Evolutionary conservation across 2,329 filamentous ascomycete species (phyloP), one percentile per base, ranked within the genome.

Genomic region (Ophiostoma fasciatum): DNA sequence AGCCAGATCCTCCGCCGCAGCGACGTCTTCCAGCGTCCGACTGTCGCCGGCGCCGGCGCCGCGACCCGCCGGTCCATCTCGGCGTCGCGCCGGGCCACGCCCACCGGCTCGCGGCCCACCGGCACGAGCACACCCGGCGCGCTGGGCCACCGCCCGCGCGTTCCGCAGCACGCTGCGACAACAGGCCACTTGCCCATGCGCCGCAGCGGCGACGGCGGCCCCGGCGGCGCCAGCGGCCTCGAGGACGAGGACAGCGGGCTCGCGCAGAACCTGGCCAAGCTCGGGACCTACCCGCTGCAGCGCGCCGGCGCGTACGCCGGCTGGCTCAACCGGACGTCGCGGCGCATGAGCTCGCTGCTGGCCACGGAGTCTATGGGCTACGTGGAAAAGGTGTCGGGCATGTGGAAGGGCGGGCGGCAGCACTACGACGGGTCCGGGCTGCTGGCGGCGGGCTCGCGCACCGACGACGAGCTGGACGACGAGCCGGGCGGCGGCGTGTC

Each of bases 291-390:
- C 51, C 84, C 85, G 1, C 60, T 94, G 4, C 83, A 92, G 55
- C 75, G 82, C 41, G 88, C 85, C 1, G 81, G 82, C 9, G 78
- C 78, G 2, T 71, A 94, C 51, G 84, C 85, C 8, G 82, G 78
- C 31, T 94, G 85, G 51, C 63, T 94, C 35, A 82, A 81, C 50
- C 78, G 69, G 38, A 75, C 81, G 17, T 79, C 84, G 17, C 81
- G 82, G 46, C 74, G 75, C 23, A 82, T 96, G 75, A 83, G 82
- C 41, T 82, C 66, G 20, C 60, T 93, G 8, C 60, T 96, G 31
- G 82, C 88, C 7, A 83, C 79, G 0, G 87, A 94, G 54, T 92
- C 88, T 1, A 93, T 94, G 77, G 85, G 84, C 2, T 96, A 96
- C 51, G 79, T 94, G 22, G 87, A 92, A 51, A 96, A 94, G 55